Evolutionary conservation across 148 eudicot species (phyloP).

Genomic region (Vaccinium corymbosum): DNA sequence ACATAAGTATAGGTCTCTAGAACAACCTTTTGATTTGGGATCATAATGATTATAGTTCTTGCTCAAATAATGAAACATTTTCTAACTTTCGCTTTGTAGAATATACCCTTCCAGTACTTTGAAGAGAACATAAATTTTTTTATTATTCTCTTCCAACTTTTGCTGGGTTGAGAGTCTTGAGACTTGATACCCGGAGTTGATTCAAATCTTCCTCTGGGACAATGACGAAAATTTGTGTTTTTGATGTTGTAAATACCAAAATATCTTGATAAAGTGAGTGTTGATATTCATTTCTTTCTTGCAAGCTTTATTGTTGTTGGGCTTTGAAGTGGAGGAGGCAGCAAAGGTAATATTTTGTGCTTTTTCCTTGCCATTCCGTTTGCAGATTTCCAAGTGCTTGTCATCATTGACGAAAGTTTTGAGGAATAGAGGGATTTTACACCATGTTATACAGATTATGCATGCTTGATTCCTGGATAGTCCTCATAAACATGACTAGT

Average conservation of each 20-base stretch:
- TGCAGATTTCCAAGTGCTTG: background rate
- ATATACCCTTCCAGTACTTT: background rate
- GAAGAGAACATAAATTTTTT: background rate
- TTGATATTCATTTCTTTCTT: background rate
- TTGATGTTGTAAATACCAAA: background rate
- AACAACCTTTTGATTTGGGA: background rate
- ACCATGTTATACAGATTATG: background rate
- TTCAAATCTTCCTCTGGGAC: background rate
- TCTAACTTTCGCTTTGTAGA: background rate
- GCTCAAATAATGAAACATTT: background rate
- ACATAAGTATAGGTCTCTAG: background rate
- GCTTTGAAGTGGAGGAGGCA: conserved; percentile 64
- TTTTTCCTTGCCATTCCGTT: background rate
- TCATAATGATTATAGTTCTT: background rate
- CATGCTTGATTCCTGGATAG: background rate
- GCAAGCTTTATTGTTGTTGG: conserved; percentile 78
- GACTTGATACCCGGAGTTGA: no score
- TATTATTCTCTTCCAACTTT: no score
- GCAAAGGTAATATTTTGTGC: conserved; percentile 38
- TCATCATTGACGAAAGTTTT: background rate
- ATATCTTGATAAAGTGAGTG: background rate
- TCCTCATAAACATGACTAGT: background rate
- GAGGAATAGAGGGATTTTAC: background rate
- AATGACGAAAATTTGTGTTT: background rate
- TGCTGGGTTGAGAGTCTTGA: no score